These are phyloP conservation scores for Corylus avellana DNA, from an alignment of 306 rosid species.

Conservation along the genomic window DNA sequence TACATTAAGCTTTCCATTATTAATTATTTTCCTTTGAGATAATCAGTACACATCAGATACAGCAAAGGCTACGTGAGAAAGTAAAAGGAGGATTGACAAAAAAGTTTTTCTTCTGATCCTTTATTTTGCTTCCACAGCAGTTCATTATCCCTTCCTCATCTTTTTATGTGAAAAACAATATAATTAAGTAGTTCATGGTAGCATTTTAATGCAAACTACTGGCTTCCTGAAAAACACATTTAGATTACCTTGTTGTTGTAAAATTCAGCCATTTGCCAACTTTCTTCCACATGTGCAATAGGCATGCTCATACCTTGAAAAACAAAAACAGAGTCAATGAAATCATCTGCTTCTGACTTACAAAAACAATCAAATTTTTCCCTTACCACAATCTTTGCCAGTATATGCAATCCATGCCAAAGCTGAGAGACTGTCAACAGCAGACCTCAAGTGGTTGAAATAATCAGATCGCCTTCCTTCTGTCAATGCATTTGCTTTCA, in stretches of 20 bases:
- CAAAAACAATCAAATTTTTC: slow-evolving; percentile 23
- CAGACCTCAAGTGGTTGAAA: slow-evolving; percentile 88
- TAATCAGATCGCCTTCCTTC: slow-evolving; percentile 87
- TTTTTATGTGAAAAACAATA: slow-evolving; percentile 3
- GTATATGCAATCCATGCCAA: slow-evolving; percentile 90
- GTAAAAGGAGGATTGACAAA: background rate
- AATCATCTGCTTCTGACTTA: slow-evolving; percentile 11
- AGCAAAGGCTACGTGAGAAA: background rate
- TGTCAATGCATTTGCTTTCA: slow-evolving; percentile 59
- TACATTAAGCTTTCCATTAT: background rate
- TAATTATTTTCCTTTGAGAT: slow-evolving; percentile 3
- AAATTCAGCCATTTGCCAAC: slow-evolving; percentile 99
- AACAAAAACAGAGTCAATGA: slow-evolving; percentile 9
- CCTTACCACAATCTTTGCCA: slow-evolving; percentile 87
- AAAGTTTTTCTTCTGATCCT: background rate
- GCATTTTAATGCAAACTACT: slow-evolving; percentile 18
- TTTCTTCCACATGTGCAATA: slow-evolving; percentile 94
- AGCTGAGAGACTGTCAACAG: slow-evolving; percentile 93
- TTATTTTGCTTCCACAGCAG: slow-evolving; percentile 10
- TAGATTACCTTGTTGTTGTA: slow-evolving; percentile 90
- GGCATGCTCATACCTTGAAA: slow-evolving; percentile 98
- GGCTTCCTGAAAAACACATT: slow-evolving; percentile 14
- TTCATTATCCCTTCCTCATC: slow-evolving; percentile 18
- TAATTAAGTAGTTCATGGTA: slow-evolving; percentile 14
- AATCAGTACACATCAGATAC: background rate